Evolutionary conservation across 352 stramenopile species (phyloP).

Genomic region (Phytophthora colocasiae): DNA sequence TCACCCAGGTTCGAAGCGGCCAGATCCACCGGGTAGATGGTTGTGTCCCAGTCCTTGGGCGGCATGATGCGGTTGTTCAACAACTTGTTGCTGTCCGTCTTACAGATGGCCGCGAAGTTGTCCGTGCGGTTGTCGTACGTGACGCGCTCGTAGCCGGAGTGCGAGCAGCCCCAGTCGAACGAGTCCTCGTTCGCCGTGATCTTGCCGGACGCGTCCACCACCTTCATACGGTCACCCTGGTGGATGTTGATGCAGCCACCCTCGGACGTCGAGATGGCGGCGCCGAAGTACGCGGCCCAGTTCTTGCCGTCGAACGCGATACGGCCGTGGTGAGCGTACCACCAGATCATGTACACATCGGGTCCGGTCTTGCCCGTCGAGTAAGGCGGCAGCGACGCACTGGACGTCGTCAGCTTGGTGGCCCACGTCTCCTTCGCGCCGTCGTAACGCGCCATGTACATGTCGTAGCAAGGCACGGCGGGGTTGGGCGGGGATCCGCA

Average conservation of each 20-base stretch:
- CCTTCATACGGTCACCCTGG: constrained; percentile 73
- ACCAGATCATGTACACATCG: constrained; percentile 76
- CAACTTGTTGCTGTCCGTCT: constrained; percentile 77
- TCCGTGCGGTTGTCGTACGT: constrained; percentile 56
- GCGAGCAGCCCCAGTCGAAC: constrained; percentile 69
- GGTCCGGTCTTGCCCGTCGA: constrained; percentile 49
- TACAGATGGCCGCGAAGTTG: constrained; percentile 62
- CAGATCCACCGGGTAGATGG: constrained; percentile 67
- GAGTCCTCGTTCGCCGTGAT: constrained; percentile 49
- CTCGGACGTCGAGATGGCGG: constrained; percentile 61
- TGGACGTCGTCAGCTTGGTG: constrained; percentile 65
- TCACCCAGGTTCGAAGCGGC: constrained; percentile 56
- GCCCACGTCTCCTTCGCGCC: constrained; percentile 57
- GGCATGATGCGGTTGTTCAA: constrained; percentile 81
- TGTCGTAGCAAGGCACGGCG: constrained; percentile 60
- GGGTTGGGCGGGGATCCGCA: constrained; percentile 50
- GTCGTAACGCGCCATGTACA: constrained; percentile 68
- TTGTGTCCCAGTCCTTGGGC: constrained; percentile 53
- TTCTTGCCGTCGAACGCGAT: constrained; percentile 66
- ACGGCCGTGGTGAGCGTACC: constrained; percentile 71
- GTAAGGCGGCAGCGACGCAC: constrained; percentile 57
- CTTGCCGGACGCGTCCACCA: constrained; percentile 50
- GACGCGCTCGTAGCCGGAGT: constrained; percentile 68
- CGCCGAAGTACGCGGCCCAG: constrained; percentile 71
- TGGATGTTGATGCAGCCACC: constrained; percentile 75